Evolutionary conservation across 2,329 filamentous ascomycete genomes (phyloP).

Genomic region (Dryadomyces sulphureus): DNA sequence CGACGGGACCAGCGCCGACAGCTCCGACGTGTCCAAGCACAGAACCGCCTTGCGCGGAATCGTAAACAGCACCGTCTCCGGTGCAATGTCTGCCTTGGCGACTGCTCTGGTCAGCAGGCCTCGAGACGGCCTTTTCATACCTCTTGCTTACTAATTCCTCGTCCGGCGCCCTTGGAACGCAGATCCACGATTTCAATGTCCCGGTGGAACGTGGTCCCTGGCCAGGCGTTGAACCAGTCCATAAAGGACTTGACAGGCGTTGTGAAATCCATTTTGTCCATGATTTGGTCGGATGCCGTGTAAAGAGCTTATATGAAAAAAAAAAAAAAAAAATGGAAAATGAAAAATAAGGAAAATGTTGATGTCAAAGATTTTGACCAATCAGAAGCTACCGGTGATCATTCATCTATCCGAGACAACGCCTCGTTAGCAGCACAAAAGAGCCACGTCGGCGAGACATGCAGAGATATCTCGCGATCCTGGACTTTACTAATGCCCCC

Average conservation of each 20-base stretch:
- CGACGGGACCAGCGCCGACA: conserved; percentile 41
- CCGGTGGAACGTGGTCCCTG: conserved; percentile 37
- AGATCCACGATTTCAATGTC: conserved; percentile 38
- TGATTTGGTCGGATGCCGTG: not conserved
- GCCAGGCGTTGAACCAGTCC: conserved; percentile 36
- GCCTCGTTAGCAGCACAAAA: too few species aligned
- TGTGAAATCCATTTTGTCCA: conserved; percentile 21
- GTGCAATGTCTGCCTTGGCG: conserved; percentile 51
- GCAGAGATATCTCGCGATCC: too few species aligned
- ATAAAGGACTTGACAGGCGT: conserved; percentile 30
- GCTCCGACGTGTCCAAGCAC: conserved; percentile 54
- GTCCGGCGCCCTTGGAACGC: conserved; percentile 32
- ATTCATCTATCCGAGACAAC: too few species aligned
- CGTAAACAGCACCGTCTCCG: conserved; percentile 66
- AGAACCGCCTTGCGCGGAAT: conserved; percentile 62
- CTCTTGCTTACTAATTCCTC: conserved; percentile 32
- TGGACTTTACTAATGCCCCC: too few species aligned
- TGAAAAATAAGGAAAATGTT: too few species aligned
- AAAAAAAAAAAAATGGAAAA: too few species aligned
- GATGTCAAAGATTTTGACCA: too few species aligned
- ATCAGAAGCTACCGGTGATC: too few species aligned
- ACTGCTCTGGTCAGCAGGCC: conserved; percentile 30
- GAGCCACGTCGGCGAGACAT: not conserved
- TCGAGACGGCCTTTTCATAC: not conserved
- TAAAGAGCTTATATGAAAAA: too few species aligned